phyloP scores from a whole-genome alignment of 1,284 basidiomycete genomes.

The Leucoagaricus sp. region DNA sequence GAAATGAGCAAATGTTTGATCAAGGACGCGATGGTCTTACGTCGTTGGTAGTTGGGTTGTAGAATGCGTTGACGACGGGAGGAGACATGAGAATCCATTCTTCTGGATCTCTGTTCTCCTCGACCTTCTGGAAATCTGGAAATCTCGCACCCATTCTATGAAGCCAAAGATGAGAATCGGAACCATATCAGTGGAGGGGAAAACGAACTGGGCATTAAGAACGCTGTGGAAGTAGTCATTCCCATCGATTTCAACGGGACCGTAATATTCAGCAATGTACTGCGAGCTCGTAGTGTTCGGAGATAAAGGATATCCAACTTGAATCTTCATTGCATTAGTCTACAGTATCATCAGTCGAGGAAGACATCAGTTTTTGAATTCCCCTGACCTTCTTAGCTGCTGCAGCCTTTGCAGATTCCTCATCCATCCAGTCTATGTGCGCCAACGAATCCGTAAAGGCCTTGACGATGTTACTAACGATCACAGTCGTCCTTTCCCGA shows the following conservation, averaged over 20 bases:
- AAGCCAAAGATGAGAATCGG: not conserved
- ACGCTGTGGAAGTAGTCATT: constrained; percentile 87
- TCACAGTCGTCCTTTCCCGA: constrained; percentile 77
- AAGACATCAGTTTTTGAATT: no score
- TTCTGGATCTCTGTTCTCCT: constrained; percentile 69
- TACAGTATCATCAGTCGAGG: constrained; percentile 25
- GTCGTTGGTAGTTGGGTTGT: constrained; percentile 79
- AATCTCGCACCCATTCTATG: constrained; percentile 60
- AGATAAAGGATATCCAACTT: constrained; percentile 87
- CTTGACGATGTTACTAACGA: constrained; percentile 84
- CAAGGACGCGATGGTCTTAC: constrained; percentile 36
- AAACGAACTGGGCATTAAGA: constrained; percentile 59
- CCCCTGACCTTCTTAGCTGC: constrained; percentile 90
- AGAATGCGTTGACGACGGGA: constrained; percentile 80
- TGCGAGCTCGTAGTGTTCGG: constrained; percentile 80
- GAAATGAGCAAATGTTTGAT: not conserved
- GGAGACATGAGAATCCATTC: constrained; percentile 94
- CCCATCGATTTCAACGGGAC: constrained; percentile 61
- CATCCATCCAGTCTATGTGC: constrained; percentile 91
- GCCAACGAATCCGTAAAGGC: constrained; percentile 84
- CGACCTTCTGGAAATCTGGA: constrained; percentile 77
- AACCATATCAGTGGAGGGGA: no score
- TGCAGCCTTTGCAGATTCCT: constrained; percentile 79
- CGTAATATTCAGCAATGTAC: constrained; percentile 79
- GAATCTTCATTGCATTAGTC: constrained; percentile 79